Evolutionary conservation across 2,329 filamentous ascomycete genomes (phyloP).

Genomic region (Trichoderma afroharzianum): DNA sequence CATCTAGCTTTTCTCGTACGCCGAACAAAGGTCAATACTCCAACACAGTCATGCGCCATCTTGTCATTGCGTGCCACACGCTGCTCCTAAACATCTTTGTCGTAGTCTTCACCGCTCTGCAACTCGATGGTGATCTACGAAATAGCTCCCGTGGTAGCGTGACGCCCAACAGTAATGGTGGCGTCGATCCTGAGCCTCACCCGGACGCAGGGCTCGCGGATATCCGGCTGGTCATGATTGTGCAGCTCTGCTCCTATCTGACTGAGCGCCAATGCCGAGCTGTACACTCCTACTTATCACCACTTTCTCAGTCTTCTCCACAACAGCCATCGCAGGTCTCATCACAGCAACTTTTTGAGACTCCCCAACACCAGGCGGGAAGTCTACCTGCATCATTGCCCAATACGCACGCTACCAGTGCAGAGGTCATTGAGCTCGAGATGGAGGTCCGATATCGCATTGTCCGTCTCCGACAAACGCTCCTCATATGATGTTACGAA

Average conservation of each 20-base stretch:
- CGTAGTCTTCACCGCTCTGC: background rate
- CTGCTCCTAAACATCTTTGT: background rate
- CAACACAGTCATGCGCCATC: background rate
- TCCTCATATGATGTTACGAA: background rate
- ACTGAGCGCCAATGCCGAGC: background rate
- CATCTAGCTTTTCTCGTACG: background rate
- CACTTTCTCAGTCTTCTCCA: no score
- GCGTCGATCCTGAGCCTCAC: background rate
- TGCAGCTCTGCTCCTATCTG: conserved; percentile 3
- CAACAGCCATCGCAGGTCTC: background rate
- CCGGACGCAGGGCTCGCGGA: background rate
- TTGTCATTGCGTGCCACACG: conserved; percentile 1
- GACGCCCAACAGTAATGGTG: no score
- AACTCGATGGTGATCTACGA: no score
- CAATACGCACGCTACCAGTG: background rate
- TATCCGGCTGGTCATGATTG: background rate
- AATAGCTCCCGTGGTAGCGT: no score
- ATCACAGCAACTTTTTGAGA: background rate
- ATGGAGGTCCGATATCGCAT: conserved; percentile 1
- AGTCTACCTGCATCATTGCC: background rate
- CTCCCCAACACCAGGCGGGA: background rate
- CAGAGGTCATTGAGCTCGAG: background rate
- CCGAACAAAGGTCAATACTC: background rate
- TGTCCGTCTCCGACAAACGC: background rate
- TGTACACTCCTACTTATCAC: background rate